Conservation (phyloP, 163 green algal species). For the Chlorella variabilis region DNA sequence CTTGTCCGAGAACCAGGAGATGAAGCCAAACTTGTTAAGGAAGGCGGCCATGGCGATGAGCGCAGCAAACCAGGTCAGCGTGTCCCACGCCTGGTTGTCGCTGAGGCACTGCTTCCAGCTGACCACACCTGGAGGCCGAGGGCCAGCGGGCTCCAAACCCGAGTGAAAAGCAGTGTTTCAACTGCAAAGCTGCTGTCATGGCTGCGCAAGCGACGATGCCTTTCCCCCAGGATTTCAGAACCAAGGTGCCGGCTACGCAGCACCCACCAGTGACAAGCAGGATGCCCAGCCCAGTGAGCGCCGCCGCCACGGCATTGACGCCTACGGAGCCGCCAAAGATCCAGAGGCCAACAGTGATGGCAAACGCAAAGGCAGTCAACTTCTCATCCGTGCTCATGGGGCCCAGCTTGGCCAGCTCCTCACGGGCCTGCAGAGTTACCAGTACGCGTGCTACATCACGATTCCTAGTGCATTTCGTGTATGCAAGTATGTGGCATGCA, state of each 20-base stretch:
- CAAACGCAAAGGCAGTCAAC: slow-evolving; percentile 92
- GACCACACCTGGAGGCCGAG: slow-evolving; percentile 68
- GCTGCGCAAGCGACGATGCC: too few relatives aligned
- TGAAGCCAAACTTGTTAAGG: slow-evolving; percentile 99
- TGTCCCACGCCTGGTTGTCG: slow-evolving; percentile 97
- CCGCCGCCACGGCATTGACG: slow-evolving; percentile 93
- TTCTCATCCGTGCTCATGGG: slow-evolving; percentile 96
- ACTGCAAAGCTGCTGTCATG: too few relatives aligned
- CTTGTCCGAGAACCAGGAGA: slow-evolving; percentile 95
- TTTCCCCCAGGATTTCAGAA: too few relatives aligned
- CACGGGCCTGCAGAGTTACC: slow-evolving; percentile 41
- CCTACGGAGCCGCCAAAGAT: slow-evolving; percentile 91
- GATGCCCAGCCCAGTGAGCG: slow-evolving; percentile 92
- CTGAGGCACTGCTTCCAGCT: slow-evolving; percentile 94
- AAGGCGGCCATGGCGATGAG: slow-evolving; percentile 98
- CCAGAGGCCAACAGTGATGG: slow-evolving; percentile 92
- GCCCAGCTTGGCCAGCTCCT: slow-evolving; percentile 94
- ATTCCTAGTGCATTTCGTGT: too few relatives aligned
- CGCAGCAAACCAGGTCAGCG: slow-evolving; percentile 97
- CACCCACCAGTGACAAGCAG: slow-evolving; percentile 86
- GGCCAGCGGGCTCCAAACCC: too few relatives aligned
- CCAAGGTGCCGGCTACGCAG: not conserved
- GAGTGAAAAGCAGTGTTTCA: too few relatives aligned
- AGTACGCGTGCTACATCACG: not conserved
- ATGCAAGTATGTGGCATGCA: too few relatives aligned